Base-by-base conservation (phyloP, 2,329 filamentous ascomycete genomes). In the Neonectria neomacrospora region DNA sequence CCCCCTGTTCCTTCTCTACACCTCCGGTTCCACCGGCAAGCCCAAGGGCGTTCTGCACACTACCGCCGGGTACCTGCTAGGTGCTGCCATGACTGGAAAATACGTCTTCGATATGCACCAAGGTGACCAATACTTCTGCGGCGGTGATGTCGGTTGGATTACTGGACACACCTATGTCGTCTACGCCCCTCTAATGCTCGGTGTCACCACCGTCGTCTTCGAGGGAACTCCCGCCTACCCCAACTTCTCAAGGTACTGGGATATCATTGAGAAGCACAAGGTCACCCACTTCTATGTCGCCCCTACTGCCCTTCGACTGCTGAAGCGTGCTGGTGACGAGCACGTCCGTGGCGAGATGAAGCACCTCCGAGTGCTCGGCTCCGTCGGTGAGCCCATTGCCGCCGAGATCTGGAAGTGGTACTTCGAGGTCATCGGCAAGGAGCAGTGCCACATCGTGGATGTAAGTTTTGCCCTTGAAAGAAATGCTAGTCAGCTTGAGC, bases 401-500 rank as follows among this genome's bases (percentile, higher is more conserved):
- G 93, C 95, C 22, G 96, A 99, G 80, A 92, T 99, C 63, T 99
- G 96, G 96, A 98, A 98, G 83, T 99, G 96, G 96, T 99, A 98
- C 82, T 95, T 94, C 78, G 94, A 98, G 80, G 87, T 91, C 71
- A 94, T 99, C 56, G 96, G 96, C 75, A 96, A 94, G 85, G 91
- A 95, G 80, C 90, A 97, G 79, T 91, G 93, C 52, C 96, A 99
- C 76, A 86, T 99, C 78, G 90, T 97, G 58, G 96, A 99, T 79
- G 94, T 97, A 84, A 87, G 93, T 88, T 57, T 57, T 20, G 6
- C 14, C 42, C 7, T 3, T 54, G 8, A 9, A n/a, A n/a, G 9
- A 55, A 23, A 10, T n/a, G 14, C 4, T 9, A 16, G 9, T 26
- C 34, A 55, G 23, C n/a, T 41, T 26, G 20, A 8, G 14, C 26